phyloP scores from a whole-genome alignment of 306 rosid genomes.

The Psophocarpus tetragonolobus region DNA sequence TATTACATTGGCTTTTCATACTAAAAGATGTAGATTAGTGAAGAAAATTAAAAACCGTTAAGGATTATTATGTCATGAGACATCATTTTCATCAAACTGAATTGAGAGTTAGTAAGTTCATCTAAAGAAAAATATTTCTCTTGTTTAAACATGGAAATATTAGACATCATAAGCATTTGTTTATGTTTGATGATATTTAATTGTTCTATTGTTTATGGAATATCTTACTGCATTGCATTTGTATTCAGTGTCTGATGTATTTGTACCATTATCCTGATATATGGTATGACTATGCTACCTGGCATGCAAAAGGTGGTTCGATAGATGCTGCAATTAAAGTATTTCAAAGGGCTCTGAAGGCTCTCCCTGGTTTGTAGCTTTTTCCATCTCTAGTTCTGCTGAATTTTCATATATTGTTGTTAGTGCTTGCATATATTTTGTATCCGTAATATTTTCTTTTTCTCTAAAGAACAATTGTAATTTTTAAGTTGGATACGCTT shows the following conservation, averaged over 20 bases:
- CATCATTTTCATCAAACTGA: not conserved
- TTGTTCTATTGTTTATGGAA: constrained; percentile 28
- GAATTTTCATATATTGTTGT: constrained; percentile 15
- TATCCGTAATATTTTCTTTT: not conserved
- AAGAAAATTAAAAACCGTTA: not conserved
- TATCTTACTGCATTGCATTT: constrained; percentile 43
- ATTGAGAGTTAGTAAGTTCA: not conserved
- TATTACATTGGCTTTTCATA: not conserved
- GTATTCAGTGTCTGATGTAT: constrained; percentile 90
- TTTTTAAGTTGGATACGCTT: not conserved
- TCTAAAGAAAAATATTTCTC: not conserved
- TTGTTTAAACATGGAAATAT: constrained; percentile 5
- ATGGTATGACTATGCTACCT: constrained; percentile 95
- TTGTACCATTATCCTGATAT: constrained; percentile 93
- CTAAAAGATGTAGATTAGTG: not conserved
- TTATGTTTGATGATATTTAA: constrained; percentile 16
- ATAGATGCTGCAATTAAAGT: constrained; percentile 95
- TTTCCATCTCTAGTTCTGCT: constrained; percentile 22
- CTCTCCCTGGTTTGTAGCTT: constrained; percentile 77
- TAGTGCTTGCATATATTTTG: constrained; percentile 21
- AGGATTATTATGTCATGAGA: not conserved
- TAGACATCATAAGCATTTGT: constrained; percentile 1
- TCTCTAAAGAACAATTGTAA: not conserved
- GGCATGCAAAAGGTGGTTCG: constrained; percentile 94
- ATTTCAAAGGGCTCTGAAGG: constrained; percentile 92